Percentiles rank a stretch among this genome's conserved stretches.
phyloP scores from a whole-genome alignment of 2,329 filamentous ascomycete species.

The Aspergillus pseudonomiae region DNA sequence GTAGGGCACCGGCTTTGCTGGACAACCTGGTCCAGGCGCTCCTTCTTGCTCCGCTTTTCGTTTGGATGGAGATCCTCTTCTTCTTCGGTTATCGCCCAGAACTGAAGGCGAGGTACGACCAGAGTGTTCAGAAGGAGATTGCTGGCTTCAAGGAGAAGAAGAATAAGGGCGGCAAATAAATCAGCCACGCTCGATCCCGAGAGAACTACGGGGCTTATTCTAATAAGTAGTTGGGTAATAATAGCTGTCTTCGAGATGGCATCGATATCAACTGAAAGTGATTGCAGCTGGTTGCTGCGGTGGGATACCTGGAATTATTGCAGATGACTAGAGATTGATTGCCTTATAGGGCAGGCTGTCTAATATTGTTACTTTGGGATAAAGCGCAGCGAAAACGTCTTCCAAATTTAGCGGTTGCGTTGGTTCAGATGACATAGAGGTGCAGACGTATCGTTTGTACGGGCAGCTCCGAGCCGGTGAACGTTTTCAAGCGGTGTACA shows the following conservation, averaged over 20 bases:
- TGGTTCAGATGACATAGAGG: background rate
- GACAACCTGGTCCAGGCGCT: slow-evolving; percentile 92
- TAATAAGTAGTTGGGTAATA: background rate
- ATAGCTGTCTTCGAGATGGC: background rate
- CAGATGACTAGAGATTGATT: background rate
- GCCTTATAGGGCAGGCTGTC: background rate
- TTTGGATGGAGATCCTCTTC: slow-evolving; percentile 95
- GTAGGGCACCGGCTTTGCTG: slow-evolving; percentile 81
- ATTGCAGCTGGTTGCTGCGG: background rate
- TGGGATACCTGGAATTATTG: background rate
- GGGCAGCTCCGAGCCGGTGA: background rate
- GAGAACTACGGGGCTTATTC: background rate
- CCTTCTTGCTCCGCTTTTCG: slow-evolving; percentile 92
- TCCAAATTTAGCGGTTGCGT: background rate
- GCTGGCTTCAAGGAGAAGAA: slow-evolving; percentile 69
- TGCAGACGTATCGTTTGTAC: background rate
- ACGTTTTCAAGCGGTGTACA: background rate
- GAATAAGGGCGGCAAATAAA: slow-evolving; percentile 26
- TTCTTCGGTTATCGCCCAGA: slow-evolving; percentile 86
- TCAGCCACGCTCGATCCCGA: background rate
- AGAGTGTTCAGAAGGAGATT: slow-evolving; percentile 74
- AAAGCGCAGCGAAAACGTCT: background rate
- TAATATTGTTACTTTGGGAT: slow-evolving; percentile 5
- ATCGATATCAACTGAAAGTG: background rate
- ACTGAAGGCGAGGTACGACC: slow-evolving; percentile 77